phyloP scores from a whole-genome alignment of 306 rosid species.

The Lathyrus aphaca region DNA sequence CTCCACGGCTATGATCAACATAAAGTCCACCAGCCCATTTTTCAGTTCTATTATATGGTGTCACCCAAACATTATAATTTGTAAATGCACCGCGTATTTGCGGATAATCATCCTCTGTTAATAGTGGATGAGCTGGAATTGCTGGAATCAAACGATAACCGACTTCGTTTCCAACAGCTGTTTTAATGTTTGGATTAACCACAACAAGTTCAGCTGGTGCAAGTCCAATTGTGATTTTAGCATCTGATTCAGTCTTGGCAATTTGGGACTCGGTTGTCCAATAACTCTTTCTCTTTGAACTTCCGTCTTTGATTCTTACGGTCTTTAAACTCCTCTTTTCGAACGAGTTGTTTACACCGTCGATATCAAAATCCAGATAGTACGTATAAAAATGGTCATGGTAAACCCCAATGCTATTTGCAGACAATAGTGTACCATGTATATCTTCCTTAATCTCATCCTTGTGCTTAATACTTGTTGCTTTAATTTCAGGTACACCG shows the following conservation, averaged over 20 bases:
- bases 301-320: constrained; percentile 30
- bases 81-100: constrained; percentile 62
- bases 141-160: constrained; percentile 62
- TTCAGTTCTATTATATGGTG: constrained; percentile 60
- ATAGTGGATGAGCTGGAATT: constrained; percentile 42
- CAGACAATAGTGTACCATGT: constrained; percentile 54
- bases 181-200: constrained; percentile 58
- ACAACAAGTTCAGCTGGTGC: constrained; percentile 46
- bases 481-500: constrained; percentile 51
- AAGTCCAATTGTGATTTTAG: constrained; percentile 40
- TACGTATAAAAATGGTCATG: constrained; percentile 66
- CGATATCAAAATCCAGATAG: constrained; percentile 68
- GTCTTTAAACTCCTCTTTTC: constrained; percentile 52
- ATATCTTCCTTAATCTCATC: constrained; percentile 49
- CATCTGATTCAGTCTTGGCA: constrained; percentile 49
- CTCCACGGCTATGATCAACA: constrained; percentile 61
- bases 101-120: constrained; percentile 54
- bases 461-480: constrained; percentile 37
- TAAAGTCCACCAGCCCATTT: constrained; percentile 65
- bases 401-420: constrained; percentile 51
- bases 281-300: constrained; percentile 58
- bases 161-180: constrained; percentile 48
- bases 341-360: constrained; percentile 59
- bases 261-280: constrained; percentile 44
- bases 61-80: constrained; percentile 57